Base-by-base conservation (phyloP, 257 asterid genomes). In the Solanum corneliomulleri region DNA sequence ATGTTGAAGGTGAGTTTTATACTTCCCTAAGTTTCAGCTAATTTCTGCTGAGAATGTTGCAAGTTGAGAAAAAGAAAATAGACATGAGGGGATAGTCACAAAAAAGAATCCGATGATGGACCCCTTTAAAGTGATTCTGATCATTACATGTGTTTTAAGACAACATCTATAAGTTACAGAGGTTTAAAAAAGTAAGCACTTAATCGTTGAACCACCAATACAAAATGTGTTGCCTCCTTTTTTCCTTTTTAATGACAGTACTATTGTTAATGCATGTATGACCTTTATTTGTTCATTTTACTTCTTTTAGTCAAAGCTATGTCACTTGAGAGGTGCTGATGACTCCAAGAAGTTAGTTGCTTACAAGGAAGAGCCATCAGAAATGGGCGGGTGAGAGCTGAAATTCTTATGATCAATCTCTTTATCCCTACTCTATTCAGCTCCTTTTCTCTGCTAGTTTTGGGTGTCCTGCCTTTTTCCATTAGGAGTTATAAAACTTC, bases 311-410 rank as follows among this genome's bases (percentile, higher is more conserved):
- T 97, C 99, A 83, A 97, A 94, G 88, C 92, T 86, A 82, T 97
- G 99, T 87, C 92, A 93, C 87, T 93, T 97, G 82, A 94, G 88
- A 89, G 92, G 71, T 25, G 95, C 93, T 86, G 88, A 91, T 88
- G 86, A 83, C 91, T 90, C 95, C 86, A 90, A 89, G 87, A 92
- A 92, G 60, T 86, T 97, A 87, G 93, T 92, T 87, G 85, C 68
- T 68, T 86, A 11, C 90, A 94, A 93, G 89, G 99, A 97, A 92
- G 99, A 95, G 91, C 93, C 96, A 88, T 94, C 98, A 60, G 99
- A 97, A 95, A 96, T 96, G 99, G 99, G 99, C 89, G 99, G 98
- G 99, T 97, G 75, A 92, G 98, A 92, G 29, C 68, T 80, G 68
- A 11, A 49, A 80, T 29, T 47, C 66, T 47, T 29, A 47, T 80